Base-by-base conservation (phyloP, 2,329 filamentous ascomycete species). In the Talaromyces piceae region DNA sequence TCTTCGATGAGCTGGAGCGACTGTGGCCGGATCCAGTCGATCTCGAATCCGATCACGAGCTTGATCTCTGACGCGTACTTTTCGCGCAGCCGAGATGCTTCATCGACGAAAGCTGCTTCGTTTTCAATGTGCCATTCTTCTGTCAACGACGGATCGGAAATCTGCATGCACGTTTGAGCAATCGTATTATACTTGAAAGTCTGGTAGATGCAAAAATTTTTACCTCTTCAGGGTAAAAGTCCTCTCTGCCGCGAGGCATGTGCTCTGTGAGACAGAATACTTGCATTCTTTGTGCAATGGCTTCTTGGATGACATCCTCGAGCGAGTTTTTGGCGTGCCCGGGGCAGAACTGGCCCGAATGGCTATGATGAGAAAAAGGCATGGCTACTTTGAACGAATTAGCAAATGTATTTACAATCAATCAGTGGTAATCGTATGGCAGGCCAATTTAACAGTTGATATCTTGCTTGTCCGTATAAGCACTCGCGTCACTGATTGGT, bases 301-400 rank as follows among this genome's bases (percentile, higher is more conserved):
- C 91, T 11, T 83, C 80, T 63, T 84, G 80, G 60, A 97, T 76
- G 45, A 97, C 81, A 58, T 89, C 84, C 68, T 97, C 91, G 8
- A 98, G 80, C 18, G 82, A 79, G 66, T 95, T 83, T 65, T 86
- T 83, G 47, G 93, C 93, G 74, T 98, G 93, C 60, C 86, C 82
- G 8, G 84, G 84, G 74, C 93, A 98, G 75, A 98, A 98, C 68
- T 98, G 88, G 57, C 93, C 93, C 31, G 93, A 97, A 73, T 98
- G 93, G 64, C 89, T 95, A 71, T 98, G 93, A 76, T 97, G 94
- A 4, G 93, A 94, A 73, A 95, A 95, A 1, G 91, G 91, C 93
- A 97, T 37, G 26, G n/a, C 18, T 12, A 37, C 3, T 37, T 37
- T 18, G 16, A 37, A 18, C 33, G 6, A 37, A 20, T 37, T 37